Percentiles rank a stretch among this genome's conserved stretches.
These are phyloP conservation scores for Boletus speciosus DNA, from an alignment of 768 basidiomycete genomes.

Conservation along the genomic window DNA sequence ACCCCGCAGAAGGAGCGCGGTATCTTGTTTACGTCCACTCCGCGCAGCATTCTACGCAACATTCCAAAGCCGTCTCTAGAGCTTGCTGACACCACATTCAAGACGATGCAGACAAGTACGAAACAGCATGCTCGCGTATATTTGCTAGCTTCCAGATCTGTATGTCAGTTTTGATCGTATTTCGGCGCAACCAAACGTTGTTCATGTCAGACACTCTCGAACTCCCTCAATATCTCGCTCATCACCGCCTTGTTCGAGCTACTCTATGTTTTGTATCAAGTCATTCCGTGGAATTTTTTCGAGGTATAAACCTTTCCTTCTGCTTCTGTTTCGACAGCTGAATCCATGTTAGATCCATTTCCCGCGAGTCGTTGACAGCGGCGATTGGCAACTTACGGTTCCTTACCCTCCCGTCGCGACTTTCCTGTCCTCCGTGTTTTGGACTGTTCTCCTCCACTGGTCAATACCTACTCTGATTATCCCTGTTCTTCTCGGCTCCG, in stretches of 20 bases:
- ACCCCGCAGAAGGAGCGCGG: conserved; percentile 20
- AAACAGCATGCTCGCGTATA: conserved; percentile 17
- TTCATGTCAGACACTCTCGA: conserved; percentile 53
- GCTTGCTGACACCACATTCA: conserved; percentile 21
- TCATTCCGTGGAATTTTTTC: conserved; percentile 52
- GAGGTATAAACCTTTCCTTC: conserved; percentile 31
- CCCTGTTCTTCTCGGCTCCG: conserved; percentile 52
- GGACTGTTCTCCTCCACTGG: conserved; percentile 60
- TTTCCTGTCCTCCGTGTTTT: conserved; percentile 48
- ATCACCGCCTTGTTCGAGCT: conserved; percentile 54
- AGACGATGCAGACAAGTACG: conserved; percentile 17
- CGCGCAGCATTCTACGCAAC: conserved; percentile 25
- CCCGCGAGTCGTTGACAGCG: conserved; percentile 6
- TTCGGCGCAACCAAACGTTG: background rate
- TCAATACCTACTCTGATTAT: conserved; percentile 55
- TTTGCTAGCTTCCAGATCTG: conserved; percentile 27
- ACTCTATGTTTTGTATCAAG: conserved; percentile 45
- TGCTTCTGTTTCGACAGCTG: background rate
- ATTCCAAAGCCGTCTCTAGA: conserved; percentile 20
- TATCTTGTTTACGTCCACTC: conserved; percentile 22
- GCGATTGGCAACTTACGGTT: conserved; percentile 26
- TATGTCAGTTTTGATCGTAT: conserved; percentile 9
- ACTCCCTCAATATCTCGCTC: conserved; percentile 58
- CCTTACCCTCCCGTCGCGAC: conserved; percentile 47
- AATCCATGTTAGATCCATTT: conserved; percentile 15